These are phyloP conservation scores for Pythium rhizo-oryzae DNA, from an alignment of 352 stramenopile genomes.

Conservation along the genomic window DNA sequence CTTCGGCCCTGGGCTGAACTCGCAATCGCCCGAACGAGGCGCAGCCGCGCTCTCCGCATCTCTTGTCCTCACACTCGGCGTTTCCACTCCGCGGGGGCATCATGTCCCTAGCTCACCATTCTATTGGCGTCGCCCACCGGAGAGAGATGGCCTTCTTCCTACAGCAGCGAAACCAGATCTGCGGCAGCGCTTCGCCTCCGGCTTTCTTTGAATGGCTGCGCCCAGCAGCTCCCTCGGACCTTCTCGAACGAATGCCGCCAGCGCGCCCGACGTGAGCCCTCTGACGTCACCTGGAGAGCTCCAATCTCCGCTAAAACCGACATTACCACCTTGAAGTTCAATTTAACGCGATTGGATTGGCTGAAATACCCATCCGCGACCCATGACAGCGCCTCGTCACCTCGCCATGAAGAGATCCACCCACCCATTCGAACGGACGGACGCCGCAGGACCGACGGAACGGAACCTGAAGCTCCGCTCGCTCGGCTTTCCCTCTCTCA, in stretches of 20 bases:
- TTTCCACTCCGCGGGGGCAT: neutral
- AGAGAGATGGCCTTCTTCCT: no score
- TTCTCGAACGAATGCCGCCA: neutral
- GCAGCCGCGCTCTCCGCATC: neutral
- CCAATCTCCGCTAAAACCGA: constrained; percentile 1
- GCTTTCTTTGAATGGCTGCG: neutral
- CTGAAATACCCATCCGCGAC: constrained; percentile 11
- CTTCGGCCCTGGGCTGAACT: neutral
- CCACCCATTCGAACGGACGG: constrained; percentile 4
- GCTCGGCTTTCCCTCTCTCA: constrained; percentile 1
- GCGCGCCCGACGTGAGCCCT: neutral
- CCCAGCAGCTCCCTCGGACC: neutral
- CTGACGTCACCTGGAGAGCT: constrained; percentile 11
- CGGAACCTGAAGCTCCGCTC: constrained; percentile 13
- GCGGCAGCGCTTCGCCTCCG: neutral
- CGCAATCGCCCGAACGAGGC: neutral
- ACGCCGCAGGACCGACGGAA: constrained; percentile 16
- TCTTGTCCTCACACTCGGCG: neutral
- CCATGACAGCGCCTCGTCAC: constrained; percentile 24
- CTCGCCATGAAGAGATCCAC: constrained; percentile 7
- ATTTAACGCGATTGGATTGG: constrained; percentile 10
- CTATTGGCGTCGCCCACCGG: no score
- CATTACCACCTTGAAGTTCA: constrained; percentile 20
- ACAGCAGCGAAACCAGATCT: neutral
- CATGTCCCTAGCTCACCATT: no score